Evolutionary conservation across 2,329 filamentous ascomycete species (phyloP).

Genomic region (Apiospora arundinis): DNA sequence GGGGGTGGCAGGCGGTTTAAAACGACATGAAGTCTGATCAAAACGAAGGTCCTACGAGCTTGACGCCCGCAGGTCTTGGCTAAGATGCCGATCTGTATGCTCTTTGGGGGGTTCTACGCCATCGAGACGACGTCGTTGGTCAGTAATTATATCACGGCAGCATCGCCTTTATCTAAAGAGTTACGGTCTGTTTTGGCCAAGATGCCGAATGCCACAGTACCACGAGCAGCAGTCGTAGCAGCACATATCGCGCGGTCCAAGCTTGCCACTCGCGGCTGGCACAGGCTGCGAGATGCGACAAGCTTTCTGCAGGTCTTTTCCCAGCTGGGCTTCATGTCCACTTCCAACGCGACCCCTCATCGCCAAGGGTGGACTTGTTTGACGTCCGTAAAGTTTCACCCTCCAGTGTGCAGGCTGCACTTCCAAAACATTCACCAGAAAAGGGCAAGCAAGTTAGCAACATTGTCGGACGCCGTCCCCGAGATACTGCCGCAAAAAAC

Average conservation of each 20-base stretch:
- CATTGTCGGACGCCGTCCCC: not conserved
- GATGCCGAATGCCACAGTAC: not conserved
- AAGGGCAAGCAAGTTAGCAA: not conserved
- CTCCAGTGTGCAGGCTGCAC: not conserved
- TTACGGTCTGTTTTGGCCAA: slow-evolving; percentile 25
- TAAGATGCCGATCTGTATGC: slow-evolving; percentile 15
- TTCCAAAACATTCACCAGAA: not conserved
- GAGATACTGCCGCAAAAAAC: slow-evolving; percentile 5
- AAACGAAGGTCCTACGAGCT: slow-evolving; percentile 23
- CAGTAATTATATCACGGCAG: not conserved
- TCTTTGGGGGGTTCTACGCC: not conserved
- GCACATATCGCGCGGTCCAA: slow-evolving; percentile 2
- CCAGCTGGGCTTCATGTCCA: not conserved
- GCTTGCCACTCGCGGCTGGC: not conserved
- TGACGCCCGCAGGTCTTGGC: slow-evolving; percentile 26
- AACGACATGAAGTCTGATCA: slow-evolving; percentile 5
- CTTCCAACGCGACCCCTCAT: slow-evolving; percentile 2
- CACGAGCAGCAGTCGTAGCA: not conserved
- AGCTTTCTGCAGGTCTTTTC: slow-evolving; percentile 20
- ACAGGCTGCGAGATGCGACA: slow-evolving; percentile 12
- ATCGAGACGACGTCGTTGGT: not conserved
- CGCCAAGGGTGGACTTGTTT: not conserved
- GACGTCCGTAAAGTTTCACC: slow-evolving; percentile 3
- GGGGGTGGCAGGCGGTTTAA: slow-evolving; percentile 4
- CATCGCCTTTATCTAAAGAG: not conserved